A percentile compares a stretch with the other conserved stretches of the same genome.
These are phyloP conservation scores for Coniella lustricola DNA, from an alignment of 2,329 filamentous ascomycete genomes.

Conservation along the genomic window DNA sequence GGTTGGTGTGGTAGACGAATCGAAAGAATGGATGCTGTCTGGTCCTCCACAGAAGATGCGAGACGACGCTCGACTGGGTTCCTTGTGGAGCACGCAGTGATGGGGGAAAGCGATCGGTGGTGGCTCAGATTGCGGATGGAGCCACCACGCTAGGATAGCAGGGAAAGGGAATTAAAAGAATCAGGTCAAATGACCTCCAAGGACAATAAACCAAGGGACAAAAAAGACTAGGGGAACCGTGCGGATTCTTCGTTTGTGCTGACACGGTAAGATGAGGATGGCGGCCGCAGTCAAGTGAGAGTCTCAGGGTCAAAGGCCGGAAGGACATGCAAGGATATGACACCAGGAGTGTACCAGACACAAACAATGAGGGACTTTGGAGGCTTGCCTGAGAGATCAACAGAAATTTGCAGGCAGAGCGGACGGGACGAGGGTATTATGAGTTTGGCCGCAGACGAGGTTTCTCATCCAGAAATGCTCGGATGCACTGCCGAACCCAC, in stretches of 20 bases:
- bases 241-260: constrained; percentile 6
- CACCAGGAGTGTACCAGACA: constrained; percentile 1
- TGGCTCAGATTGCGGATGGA: constrained; percentile 5
- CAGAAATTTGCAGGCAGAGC: background rate
- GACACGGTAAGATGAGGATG: background rate
- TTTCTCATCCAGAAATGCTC: constrained; percentile 5
- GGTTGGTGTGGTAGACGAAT: background rate
- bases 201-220: constrained; percentile 8
- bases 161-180: constrained; percentile 1
- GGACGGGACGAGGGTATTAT: constrained; percentile 9
- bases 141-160: background rate
- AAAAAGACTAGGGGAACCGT: constrained; percentile 10
- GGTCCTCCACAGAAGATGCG: background rate
- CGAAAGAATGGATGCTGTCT: too few relatives aligned
- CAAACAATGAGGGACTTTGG: background rate
- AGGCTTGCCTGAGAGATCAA: background rate
- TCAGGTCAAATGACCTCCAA: background rate
- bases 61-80: background rate
- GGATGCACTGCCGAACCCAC: background rate
- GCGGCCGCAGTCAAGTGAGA: background rate
- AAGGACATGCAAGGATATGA: constrained; percentile 5
- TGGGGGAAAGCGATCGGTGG: background rate
- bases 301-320: background rate
- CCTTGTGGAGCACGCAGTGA: constrained; percentile 10
- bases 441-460: constrained; percentile 6